These are phyloP conservation scores for Penicillium verrucosum DNA, from an alignment of 2,329 filamentous ascomycete species.

Conservation along the genomic window DNA sequence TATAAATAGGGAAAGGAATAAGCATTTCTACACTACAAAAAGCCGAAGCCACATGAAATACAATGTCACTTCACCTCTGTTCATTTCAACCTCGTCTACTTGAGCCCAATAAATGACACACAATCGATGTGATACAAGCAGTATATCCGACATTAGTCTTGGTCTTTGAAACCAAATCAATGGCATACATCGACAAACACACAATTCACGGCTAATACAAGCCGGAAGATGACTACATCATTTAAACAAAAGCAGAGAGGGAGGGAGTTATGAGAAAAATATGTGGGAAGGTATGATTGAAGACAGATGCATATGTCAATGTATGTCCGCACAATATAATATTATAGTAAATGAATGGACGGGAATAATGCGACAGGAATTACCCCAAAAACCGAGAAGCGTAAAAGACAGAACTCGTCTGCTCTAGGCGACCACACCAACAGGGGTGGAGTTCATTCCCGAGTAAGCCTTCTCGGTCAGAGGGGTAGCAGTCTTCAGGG, in stretches of 20 bases:
- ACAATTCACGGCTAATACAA: background rate
- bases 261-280: background rate
- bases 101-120: background rate
- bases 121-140: background rate
- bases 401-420: background rate
- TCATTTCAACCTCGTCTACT: background rate
- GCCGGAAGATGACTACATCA: background rate
- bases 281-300: background rate
- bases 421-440: slow-evolving; percentile 31
- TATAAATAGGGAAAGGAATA: background rate
- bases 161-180: background rate
- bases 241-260: background rate
- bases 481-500: slow-evolving; percentile 25
- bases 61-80: background rate
- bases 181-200: background rate
- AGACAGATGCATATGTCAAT: slow-evolving; percentile 1
- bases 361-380: slow-evolving; percentile 6
- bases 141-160: background rate
- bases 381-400: slow-evolving; percentile 8
- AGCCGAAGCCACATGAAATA: background rate
- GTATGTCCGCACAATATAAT: slow-evolving; percentile 1
- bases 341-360: slow-evolving; percentile 19
- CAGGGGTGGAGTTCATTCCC: slow-evolving; percentile 23
- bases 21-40: background rate
- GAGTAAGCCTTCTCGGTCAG: slow-evolving; percentile 20